These are phyloP conservation scores for Populus euphratica DNA, from an alignment of 345 rosid genomes.

Conservation along the genomic window DNA sequence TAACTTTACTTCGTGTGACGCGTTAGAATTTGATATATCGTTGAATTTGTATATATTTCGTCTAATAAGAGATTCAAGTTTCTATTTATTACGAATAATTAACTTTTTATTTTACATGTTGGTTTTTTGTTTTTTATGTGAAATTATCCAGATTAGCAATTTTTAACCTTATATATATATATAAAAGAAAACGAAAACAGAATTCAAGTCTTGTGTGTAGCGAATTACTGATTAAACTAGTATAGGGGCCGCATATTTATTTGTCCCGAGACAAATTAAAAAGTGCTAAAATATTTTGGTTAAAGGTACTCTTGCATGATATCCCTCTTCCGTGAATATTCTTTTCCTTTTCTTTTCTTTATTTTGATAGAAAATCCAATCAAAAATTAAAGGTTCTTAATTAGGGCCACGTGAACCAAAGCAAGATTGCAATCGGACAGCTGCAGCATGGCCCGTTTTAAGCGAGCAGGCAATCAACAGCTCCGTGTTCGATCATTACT, in stretches of 20 bases:
- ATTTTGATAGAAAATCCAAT: background rate
- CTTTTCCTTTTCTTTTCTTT: background rate
- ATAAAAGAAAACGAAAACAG: too few species aligned
- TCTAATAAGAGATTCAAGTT: too few species aligned
- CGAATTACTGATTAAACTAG: too few species aligned
- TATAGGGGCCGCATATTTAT: background rate
- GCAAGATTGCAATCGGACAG: background rate
- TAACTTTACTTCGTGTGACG: too few species aligned
- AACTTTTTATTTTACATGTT: too few species aligned
- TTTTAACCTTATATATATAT: too few species aligned
- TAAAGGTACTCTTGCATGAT: background rate
- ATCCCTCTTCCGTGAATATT: background rate
- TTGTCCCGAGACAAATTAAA: background rate
- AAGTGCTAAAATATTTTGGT: background rate
- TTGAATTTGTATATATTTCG: too few species aligned
- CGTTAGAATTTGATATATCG: too few species aligned
- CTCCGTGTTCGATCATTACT: background rate
- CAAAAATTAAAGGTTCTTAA: background rate
- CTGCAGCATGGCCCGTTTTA: background rate
- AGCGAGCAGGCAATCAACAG: background rate
- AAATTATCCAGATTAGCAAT: too few species aligned
- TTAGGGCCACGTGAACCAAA: background rate
- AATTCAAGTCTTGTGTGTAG: background rate
- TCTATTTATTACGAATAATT: too few species aligned
- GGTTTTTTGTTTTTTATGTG: too few species aligned